Base-by-base conservation (phyloP, 2,329 filamentous ascomycete species). In the Talaromyces sp. region DNA sequence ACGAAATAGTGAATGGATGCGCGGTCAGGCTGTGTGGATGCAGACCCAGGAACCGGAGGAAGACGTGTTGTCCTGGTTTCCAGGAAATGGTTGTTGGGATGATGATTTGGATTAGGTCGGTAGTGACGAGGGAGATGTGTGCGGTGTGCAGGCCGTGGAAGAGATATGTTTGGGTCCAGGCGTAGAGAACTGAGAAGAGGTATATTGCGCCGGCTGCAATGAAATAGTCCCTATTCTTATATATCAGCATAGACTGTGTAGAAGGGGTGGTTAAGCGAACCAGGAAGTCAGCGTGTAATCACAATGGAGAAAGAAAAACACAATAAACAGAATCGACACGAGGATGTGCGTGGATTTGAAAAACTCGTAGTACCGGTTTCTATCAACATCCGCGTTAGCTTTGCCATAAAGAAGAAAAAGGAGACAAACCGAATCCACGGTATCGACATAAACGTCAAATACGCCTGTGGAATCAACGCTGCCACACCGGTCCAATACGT, bases 1-100 rank as follows among this genome's bases (percentile, higher is more conserved):
- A 84, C 1, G 82, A 75, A 61, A 88, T 84, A 0, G 85, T 88
- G 66, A 88, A 88, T 0, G 86, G 86, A 64, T 89, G 86, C 26
- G 80, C 82, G 65, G 87, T 83, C 2, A 88, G 71, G 0, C 83
- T 84, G 67, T 21, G 66, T 38, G 52, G 19, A 21, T 79, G 77
- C 31, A 86, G 67, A 0, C 76, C 77, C 65, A 82, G 85, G 66
- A 78, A 86, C 3, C 83, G 82, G 1, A 88, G 72, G 65, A 86
- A 86, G 0, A 85, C 78, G 66, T 88, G 85, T 62, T 88, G 85
- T 0, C 86, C 86, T 7, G 85, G 78, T 32, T 70, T 77, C 86
- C 86, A 89, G n/a, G 68, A 72, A 53, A 87, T 77, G 1, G 80
- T 79, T 1, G 83, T 54, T 31, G 61, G 54, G 21, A 68, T 54